Base-by-base conservation (phyloP, 2,329 filamentous ascomycete species). In the Magnaporthiopsis rhizophila region DNA sequence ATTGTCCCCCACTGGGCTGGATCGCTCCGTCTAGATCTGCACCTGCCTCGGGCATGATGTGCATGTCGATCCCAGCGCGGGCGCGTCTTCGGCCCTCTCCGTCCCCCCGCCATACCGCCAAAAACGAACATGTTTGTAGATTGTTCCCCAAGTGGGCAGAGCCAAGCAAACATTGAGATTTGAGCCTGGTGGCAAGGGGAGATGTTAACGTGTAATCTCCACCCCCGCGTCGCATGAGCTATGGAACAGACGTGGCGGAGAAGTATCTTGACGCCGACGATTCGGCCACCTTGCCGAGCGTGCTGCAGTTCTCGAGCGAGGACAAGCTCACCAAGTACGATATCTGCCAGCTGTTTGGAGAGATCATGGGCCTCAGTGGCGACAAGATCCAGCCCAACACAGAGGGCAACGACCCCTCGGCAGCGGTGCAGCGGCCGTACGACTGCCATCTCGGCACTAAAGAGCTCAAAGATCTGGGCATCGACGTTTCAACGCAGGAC, bases 291-390 rank as follows among this genome's bases (percentile, higher is more conserved):
- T 77, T 96, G 56, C 92, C 92, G 0, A 78, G 73, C 34, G 84
- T 92, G 58, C 80, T 97, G 24, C 92, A 97, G 64, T 96, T 96
- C 77, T 91, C 89, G 3, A 92, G 91, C 59, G 91, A 97, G 75
- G 90, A 96, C 69, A 85, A 82, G 68, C 90, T 88, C 80, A 97
- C 92, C 60, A 97, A 97, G 78, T 96, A 93, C 74, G 87, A 94
- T 74, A 96, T 97, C 64, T 93, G 90, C 74, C 79, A 91, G 76
- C 78, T 83, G 12, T 88, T 97, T 72, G 89, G 86, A 4, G 86
- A 92, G 65, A 91, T 96, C 65, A 87, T 96, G 82, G 91, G 89
- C 0, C 73, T 96, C 64, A 83, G 89, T 13, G 80, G 89, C 26
- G 84, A 86, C 60, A 83, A 84, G 9, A 88, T 97, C 74, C 81